Base-by-base conservation (phyloP, 805 yeast genomes). In the Phaffomyces thermotolerans region DNA sequence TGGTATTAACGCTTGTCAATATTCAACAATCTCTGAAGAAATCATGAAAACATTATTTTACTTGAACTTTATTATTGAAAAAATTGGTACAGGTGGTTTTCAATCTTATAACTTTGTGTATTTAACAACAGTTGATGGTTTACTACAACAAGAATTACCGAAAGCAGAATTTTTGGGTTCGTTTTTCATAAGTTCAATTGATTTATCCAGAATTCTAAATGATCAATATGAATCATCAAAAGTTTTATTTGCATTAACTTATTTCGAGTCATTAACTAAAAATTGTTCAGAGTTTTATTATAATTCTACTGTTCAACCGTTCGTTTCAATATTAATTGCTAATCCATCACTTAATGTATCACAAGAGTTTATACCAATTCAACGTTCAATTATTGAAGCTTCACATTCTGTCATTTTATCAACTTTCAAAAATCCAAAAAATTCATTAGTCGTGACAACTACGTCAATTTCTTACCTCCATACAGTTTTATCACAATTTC, bases 51-150 rank as follows among this genome's bases (percentile, higher is more conserved):
- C 64, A 7, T 59, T 78, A 12, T 76, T 66, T 53, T 59, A 71
- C 47, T 37, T 71, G 40, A 68, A 75, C 48, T 77, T 72, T 48
- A 63, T 79, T 8, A 53, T 78, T 23, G 68, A 73, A 25, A 63
- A 73, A 20, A 71, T 79, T 8, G 86, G 86, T 0, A 72, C 75
- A 22, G 84, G 84, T 5, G 84, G 84, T 4, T 79, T 79, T 54
- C 78, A 77, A 44, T 69, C 76, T 12, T 82, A 78, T 58, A 78
- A 79, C 51, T 81, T 78, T 57, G 76, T 79, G 14, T 76, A 76
- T 49, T 65, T 71, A 36, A 61, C 78, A 5, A 54, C 76, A 10
- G 44, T 76, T 3, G 84, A 78, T 47, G 57, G 63, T 0, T 55
- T 65, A 36, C 52, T 54, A 34, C 68, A 58, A 44, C 52, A 58